Base-by-base conservation (phyloP, 2,329 filamentous ascomycete species). In the Aureobasidium sp. region DNA sequence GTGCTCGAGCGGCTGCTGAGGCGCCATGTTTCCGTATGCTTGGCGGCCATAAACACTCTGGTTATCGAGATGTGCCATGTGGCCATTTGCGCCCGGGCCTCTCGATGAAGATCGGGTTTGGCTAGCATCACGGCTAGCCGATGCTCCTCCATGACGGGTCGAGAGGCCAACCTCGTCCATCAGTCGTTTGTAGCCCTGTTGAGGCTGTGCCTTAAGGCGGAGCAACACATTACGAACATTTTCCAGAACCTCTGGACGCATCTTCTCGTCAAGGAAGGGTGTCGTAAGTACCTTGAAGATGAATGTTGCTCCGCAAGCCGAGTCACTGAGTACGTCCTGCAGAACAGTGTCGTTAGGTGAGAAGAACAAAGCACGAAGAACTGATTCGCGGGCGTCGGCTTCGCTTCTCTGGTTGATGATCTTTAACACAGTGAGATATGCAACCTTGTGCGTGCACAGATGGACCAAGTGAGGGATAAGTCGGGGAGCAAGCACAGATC, bases 281-380 rank as follows among this genome's bases (percentile, higher is more conserved):
- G 92, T 97, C 0, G 94, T 97, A 62, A 99, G 81, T 37, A 97
- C 92, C 81, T 99, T 99, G 84, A 97, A 99, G 70, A 99, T 97
- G 67, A 99, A 79, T 0, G 93, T 97, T 3, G 93, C 91, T 61
- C 94, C 94, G 67, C 92, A 97, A 51, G 89, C 86, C 70, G 95
- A 91, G 72, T 99, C 94, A 65, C 86, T 89, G 37, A 99, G 80
- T 64, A 99, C 97, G 61, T 90, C 89, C 73, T 96, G 92, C 44
- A 99, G 78, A 1, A 90, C 86, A 68, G 92, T 87, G 69, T 97
- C 90, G 65, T 93, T 90, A 2, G 86, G 84, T 9, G 90, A 92
- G 76, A 96, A 96, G 82, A 99, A 97, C 37, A 99, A 79, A 2
- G 93, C 92, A 73, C 91, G 88, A 44, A 97, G 81, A 43, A 99